Evolutionary conservation across 805 yeast genomes (phyloP), one percentile per base, ranked within the genome.

Genomic region (Wickerhamomyces strasburgensis): DNA sequence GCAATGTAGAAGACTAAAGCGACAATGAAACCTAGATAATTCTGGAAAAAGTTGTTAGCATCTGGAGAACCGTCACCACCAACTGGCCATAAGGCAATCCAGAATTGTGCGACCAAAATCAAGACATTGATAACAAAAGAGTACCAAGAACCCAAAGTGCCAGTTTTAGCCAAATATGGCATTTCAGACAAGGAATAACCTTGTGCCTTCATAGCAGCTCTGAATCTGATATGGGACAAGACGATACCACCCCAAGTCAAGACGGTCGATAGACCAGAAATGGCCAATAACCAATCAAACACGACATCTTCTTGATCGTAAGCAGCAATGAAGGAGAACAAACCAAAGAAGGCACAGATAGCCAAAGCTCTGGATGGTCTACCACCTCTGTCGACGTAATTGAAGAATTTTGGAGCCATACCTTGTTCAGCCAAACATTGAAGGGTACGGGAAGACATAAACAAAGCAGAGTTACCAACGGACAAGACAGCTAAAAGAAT

Each of bases 251-350:
- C 55, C 83, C 84, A 80, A 1, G 84, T 78, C 51, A 80, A 75
- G 30, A 78, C 58, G 16, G 80, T 76, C 16, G 80, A 71, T 28
- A 81, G 61, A 25, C 84, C 82, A 23, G 79, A 70, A 34, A 80
- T 59, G 16, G 84, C 75, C 45, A 77, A 61, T 45, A 80, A 62
- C 86, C 86, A 80, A 29, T 71, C 65, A 57, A 78, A 80, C 11
- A 76, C 80, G n/a, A 64, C 66, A 11, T 65, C 73, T 53, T 75
- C 73, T 31, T 75, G 69, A 35, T 75, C 62, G 29, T 77, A 67
- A 13, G 81, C 78, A 18, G 84, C 82, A 46, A 82, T 67, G 57
- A 78, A 81, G 39, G 83, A 73, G 34, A 83, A 69, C 37, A 78
- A 58, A 29, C 81, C 82, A 44, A 77, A 63, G 6, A 69, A 46